Conservation (phyloP, 495 filamentous ascomycete species). For the Hypoxylon fragiforme region DNA sequence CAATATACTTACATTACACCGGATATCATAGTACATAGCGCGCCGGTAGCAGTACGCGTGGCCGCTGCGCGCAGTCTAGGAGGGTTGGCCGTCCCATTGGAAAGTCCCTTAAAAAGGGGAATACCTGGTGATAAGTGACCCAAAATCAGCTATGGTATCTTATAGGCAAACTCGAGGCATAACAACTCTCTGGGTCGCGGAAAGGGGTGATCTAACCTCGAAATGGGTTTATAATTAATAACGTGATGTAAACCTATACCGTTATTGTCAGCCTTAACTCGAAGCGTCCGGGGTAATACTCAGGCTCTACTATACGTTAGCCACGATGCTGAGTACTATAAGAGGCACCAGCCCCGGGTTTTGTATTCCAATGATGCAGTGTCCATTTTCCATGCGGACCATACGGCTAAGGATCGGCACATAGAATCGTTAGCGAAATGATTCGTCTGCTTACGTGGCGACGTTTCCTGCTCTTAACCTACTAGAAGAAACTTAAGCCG, state of each 20-base stretch:
- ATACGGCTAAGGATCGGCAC: conserved; percentile 44
- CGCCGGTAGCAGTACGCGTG: conserved; percentile 54
- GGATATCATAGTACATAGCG: conserved; percentile 50
- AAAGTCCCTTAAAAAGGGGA: conserved; percentile 45
- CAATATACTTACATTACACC: conserved; percentile 47
- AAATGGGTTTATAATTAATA: conserved; percentile 53
- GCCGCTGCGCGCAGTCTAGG: conserved; percentile 44
- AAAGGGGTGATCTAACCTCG: conserved; percentile 39
- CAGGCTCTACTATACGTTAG: conserved; percentile 45
- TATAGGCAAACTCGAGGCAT: background rate
- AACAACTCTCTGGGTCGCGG: no score
- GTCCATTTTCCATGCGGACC: conserved; percentile 47
- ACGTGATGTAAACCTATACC: conserved; percentile 54
- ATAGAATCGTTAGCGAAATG: background rate
- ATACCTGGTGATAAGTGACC: conserved; percentile 30
- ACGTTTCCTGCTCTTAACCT: conserved; percentile 24
- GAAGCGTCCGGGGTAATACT: background rate
- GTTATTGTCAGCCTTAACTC: conserved; percentile 5
- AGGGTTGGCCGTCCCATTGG: conserved; percentile 38
- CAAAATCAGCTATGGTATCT: background rate
- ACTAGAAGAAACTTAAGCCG: conserved; percentile 55
- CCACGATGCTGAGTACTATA: conserved; percentile 52
- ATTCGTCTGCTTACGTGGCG: background rate
- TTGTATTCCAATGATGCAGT: conserved; percentile 58
- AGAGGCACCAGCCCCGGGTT: conserved; percentile 53